Evolutionary conservation across 768 basidiomycete genomes (phyloP), one percentile per base, ranked within the genome.

Genomic region (Chalciporus sphaerocephalus): DNA sequence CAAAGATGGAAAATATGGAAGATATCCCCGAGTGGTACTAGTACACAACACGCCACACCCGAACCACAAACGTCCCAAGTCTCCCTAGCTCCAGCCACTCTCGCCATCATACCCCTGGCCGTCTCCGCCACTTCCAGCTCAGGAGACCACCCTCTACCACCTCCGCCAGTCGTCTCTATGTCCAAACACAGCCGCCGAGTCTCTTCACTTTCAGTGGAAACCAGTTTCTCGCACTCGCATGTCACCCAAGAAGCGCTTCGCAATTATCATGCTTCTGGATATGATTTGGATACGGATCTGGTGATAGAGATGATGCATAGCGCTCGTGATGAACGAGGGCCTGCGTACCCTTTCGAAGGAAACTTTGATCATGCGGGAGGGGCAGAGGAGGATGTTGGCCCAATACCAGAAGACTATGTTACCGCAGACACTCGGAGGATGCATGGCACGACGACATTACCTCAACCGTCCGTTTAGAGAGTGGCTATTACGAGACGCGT

Each of bases 241-340:
- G 49, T 58, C 33, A 52, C 58, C 0, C 46, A 64, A n/a, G 59
- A 61, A 10, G 59, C 53, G 5, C 13, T 63, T 5, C 47, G 53
- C 23, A 47, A 58, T 4, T 54, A 58, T 32, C 50, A 51, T 15
- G 48, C 43, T 4, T 55, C 56, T 1, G 54, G 58, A 15, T 62
- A 64, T 3, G 61, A 62, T 34, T 54, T 62, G 5, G 61, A 62
- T 34, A 46, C 45, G n/a, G 59, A 61, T 18, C 20, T 61, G 41
- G 55, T 57, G 48, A 25, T 37, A 13, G 59, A 56, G 52, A 61
- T 61, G 59, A 18, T 62, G 18, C 52, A 60, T 20, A 54, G 52
- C 5, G 57, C 52, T 9, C 42, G 35, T 37, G 54, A 62, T 20
- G 60, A 62, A 37, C 16, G 47, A 9, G 57, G 54, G 51, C 6